These are phyloP conservation scores for Pulveroboletus ravenelii DNA, from an alignment of 768 basidiomycete genomes.

Conservation along the genomic window DNA sequence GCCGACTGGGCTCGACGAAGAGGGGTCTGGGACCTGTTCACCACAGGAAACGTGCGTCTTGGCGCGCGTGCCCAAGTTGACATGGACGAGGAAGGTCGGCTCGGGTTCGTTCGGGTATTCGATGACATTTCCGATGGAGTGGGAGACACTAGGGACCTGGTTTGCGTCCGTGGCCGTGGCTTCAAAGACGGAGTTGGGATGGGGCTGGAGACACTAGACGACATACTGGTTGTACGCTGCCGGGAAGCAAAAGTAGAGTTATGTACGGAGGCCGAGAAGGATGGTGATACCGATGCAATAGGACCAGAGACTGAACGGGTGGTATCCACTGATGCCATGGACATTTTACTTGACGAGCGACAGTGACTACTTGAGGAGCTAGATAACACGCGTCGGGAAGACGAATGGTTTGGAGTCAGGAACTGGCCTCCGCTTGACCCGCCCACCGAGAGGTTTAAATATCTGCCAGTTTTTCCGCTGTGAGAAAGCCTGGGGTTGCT, in stretches of 20 bases:
- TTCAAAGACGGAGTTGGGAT: slow-evolving; percentile 29
- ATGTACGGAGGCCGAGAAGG: slow-evolving; percentile 37
- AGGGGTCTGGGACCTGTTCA: slow-evolving; percentile 45
- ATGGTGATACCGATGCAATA: slow-evolving; percentile 35
- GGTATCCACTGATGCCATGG: slow-evolving; percentile 39
- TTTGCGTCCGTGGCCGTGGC: slow-evolving; percentile 38
- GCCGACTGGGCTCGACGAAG: slow-evolving; percentile 35
- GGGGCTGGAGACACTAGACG: slow-evolving; percentile 38
- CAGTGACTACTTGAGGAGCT: slow-evolving; percentile 40
- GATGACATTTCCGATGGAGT: slow-evolving; percentile 57
- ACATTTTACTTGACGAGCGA: slow-evolving; percentile 58
- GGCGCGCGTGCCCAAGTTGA: slow-evolving; percentile 70
- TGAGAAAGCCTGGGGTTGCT: slow-evolving; percentile 11
- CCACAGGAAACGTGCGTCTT: slow-evolving; percentile 51
- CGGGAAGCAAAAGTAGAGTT: slow-evolving; percentile 78
- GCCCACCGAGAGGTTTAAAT: slow-evolving; percentile 29
- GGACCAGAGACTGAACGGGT: slow-evolving; percentile 72
- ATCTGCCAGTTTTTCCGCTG: slow-evolving; percentile 25
- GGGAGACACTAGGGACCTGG: slow-evolving; percentile 52
- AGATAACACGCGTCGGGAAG: slow-evolving; percentile 47
- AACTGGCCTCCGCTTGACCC: slow-evolving; percentile 38
- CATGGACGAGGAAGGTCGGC: slow-evolving; percentile 41
- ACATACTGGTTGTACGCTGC: slow-evolving; percentile 69
- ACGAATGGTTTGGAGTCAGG: slow-evolving; percentile 41
- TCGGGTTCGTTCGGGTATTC: slow-evolving; percentile 43